A percentile compares a stretch with the other conserved stretches of the same genome.
Evolutionary conservation across 2,329 filamentous ascomycete species (phyloP).

Genomic region (Pseudogymnoascus sp.): DNA sequence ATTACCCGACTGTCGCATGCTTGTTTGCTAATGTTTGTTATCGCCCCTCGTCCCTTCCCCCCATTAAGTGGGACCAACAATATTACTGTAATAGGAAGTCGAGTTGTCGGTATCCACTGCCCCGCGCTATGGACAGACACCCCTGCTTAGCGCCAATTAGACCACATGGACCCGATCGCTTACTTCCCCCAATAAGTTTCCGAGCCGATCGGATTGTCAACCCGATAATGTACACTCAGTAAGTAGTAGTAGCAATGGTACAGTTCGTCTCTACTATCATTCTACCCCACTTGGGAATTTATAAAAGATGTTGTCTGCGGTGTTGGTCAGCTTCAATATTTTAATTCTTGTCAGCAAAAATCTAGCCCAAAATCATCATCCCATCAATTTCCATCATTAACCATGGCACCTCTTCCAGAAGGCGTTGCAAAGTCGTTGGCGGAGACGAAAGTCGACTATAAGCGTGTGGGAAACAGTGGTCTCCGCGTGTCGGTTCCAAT

Average conservation of each 20-base stretch:
- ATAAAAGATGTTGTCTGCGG: background rate
- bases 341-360: background rate
- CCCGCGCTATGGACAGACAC: background rate
- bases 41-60: background rate
- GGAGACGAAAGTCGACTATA: conserved; percentile 38
- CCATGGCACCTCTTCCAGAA: conserved; percentile 1
- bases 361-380: background rate
- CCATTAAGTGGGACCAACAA: background rate
- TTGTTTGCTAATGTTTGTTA: background rate
- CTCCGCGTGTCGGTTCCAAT: conserved; percentile 55
- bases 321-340: background rate
- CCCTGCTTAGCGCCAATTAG: background rate
- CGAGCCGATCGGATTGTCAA: conserved; percentile 2
- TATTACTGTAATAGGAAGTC: background rate
- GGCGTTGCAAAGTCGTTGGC: conserved; percentile 26
- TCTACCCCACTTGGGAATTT: background rate
- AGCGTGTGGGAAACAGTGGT: conserved; percentile 50
- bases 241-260: background rate
- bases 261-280: background rate
- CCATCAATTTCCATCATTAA: background rate
- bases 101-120: background rate
- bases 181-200: background rate
- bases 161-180: background rate
- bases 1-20: background rate
- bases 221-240: background rate